Evolutionary conservation across 805 yeast genomes (phyloP).

Genomic region (Barnettozyma vustinii): DNA sequence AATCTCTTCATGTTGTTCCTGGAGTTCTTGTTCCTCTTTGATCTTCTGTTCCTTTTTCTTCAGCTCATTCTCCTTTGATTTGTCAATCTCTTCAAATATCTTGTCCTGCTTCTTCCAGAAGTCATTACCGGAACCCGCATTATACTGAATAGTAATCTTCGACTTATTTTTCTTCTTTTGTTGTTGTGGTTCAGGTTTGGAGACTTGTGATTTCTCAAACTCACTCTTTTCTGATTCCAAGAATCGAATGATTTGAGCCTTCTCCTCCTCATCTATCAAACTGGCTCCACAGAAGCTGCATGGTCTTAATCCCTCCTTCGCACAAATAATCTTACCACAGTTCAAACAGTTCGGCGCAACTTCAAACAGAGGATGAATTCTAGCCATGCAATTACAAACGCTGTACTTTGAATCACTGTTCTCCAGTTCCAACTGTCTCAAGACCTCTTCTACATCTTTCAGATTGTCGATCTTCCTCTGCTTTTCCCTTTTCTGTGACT

Average conservation of each 20-base stretch:
- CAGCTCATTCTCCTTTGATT: conserved; percentile 30
- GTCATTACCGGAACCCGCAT: conserved; percentile 59
- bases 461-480: conserved; percentile 47
- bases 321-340: conserved; percentile 92
- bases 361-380: conserved; percentile 81
- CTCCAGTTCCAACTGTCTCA: conserved; percentile 45
- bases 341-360: conserved; percentile 89
- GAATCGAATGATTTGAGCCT: conserved; percentile 46
- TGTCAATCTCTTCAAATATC: conserved; percentile 42
- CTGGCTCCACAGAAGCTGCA: conserved; percentile 79
- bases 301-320: conserved; percentile 84
- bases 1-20: conserved; percentile 38
- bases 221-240: conserved; percentile 49
- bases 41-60: conserved; percentile 30
- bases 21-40: conserved; percentile 32
- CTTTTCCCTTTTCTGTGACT: conserved; percentile 33
- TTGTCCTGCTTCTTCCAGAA: conserved; percentile 65
- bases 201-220: conserved; percentile 27
- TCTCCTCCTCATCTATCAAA: conserved; percentile 59
- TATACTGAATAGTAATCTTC: conserved; percentile 42
- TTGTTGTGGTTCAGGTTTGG: conserved; percentile 12
- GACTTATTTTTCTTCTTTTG: conserved; percentile 26
- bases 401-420: conserved; percentile 21
- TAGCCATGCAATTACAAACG: conserved; percentile 78
- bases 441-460: conserved; percentile 60